A percentile compares a stretch with the other conserved stretches of the same genome.
phyloP scores from a whole-genome alignment of 192 early-diverging fungal species.

The Gamsiella multidivaricata region DNA sequence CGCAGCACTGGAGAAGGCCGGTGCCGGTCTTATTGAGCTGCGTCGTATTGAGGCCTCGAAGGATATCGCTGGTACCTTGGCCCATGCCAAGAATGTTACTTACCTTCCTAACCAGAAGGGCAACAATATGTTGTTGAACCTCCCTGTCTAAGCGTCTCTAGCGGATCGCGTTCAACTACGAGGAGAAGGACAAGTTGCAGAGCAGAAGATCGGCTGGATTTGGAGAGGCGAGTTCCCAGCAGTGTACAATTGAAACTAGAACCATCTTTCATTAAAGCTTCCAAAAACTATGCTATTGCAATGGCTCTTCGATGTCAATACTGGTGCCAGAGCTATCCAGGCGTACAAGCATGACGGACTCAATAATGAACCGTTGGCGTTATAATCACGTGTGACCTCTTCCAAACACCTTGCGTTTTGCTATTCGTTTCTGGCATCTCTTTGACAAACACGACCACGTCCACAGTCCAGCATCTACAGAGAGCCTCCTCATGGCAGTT shows the following conservation, averaged over 20 bases:
- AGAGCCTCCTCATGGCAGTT: constrained; percentile 22
- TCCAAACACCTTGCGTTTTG: too few relatives aligned
- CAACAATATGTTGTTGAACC: constrained; percentile 55
- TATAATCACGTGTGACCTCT: too few relatives aligned
- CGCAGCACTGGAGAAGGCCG: constrained; percentile 88
- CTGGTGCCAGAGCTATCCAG: too few relatives aligned
- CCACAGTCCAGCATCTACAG: not conserved
- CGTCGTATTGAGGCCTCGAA: constrained; percentile 97
- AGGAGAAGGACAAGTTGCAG: not conserved
- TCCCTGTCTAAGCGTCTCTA: constrained; percentile 45
- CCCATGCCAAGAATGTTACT: constrained; percentile 85
- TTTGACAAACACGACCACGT: constrained; percentile 8
- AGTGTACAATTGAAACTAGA: constrained; percentile 10
- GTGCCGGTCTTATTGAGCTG: constrained; percentile 92
- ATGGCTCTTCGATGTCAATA: too few relatives aligned
- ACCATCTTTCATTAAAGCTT: not conserved
- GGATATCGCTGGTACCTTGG: constrained; percentile 92
- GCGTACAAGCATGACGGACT: too few relatives aligned
- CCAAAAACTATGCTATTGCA: too few relatives aligned
- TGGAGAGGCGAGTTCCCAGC: not conserved
- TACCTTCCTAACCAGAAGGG: constrained; percentile 81
- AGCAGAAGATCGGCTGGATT: not conserved
- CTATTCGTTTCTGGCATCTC: not conserved
- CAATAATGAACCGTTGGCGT: too few relatives aligned
- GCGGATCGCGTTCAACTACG: too few relatives aligned